Evolutionary conservation across 495 filamentous ascomycete genomes (phyloP), one percentile per base, ranked within the genome.

Genomic region (Lophiostoma macrostomum): DNA sequence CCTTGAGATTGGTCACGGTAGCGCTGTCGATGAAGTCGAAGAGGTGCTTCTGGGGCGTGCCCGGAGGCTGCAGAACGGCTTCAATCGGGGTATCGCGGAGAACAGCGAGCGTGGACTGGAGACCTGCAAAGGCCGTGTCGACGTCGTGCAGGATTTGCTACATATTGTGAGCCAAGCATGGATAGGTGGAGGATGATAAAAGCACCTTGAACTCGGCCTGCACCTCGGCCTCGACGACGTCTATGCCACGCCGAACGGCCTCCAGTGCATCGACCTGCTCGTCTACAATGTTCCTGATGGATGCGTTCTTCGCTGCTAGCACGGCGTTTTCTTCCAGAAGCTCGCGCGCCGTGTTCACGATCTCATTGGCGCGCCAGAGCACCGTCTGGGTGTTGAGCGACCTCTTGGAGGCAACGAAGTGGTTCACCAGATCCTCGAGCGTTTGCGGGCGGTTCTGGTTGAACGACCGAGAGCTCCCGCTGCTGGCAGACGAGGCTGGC

Each of bases 21-120:
- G 80, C 73, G 61, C 88, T 87, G 63, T 97, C 91, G 35, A 96
- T 83, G 69, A 97, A 98, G 67, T 96, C 90, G 63, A 91, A 79
- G 55, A 98, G 70, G 56, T 73, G 86, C 66, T 85, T 86, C 18
- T 76, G 73, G 31, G 78, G 77, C 65, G 88, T 84, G 13, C 78
- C 78, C 0, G 73, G 73, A 0, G 86, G 84, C 41, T 86, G 81
- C 51, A 96, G 87, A 5, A 81, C 75, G 11, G 79, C 70, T 54
- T 95, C 84, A 1, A 96, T 88, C 12, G 79, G 71, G 0, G 87
- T 94, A 16, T 79, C 76, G 48, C 82, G 75, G 23, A 98, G 73
- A 8, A 81, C 65, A 22, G 80, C 73, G 53, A 97, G 74, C 1
- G 88, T 96, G 27, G 76, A 71, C 56, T 83, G 76, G 12, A 98